Evolutionary conservation across 176 grass and related monocot genomes (phyloP).

Genomic region (Oryza officinalis): DNA sequence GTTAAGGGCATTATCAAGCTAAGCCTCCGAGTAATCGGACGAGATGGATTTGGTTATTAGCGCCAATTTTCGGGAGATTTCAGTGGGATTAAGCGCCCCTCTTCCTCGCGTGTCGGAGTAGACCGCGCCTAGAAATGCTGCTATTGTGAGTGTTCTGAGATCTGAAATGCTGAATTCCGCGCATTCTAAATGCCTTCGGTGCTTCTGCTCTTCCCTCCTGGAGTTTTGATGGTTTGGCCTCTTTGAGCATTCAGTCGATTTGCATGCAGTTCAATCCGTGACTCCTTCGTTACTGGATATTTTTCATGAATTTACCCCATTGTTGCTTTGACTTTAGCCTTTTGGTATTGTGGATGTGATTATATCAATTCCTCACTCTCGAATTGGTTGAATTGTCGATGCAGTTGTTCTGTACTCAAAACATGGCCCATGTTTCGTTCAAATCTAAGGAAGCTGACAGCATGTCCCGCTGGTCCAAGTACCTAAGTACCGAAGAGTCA

Average conservation of each 20-base stretch:
- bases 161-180: not conserved
- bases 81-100: not conserved
- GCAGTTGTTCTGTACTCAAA: slow-evolving; percentile 37
- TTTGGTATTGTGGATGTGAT: not conserved
- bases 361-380: not conserved
- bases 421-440: slow-evolving; percentile 63
- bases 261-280: not conserved
- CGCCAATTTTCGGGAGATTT: not conserved
- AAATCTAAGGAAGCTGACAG: slow-evolving; percentile 75
- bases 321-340: not conserved
- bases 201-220: not conserved
- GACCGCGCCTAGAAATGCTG: not conserved
- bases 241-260: not conserved
- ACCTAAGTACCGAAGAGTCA: slow-evolving; percentile 62
- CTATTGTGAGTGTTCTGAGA: not conserved
- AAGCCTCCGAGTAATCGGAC: too few species aligned
- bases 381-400: slow-evolving; percentile 10
- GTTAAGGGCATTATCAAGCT: too few species aligned
- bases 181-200: not conserved
- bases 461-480: slow-evolving; percentile 80
- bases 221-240: not conserved
- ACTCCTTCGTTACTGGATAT: not conserved
- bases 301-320: not conserved
- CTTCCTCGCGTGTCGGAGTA: not conserved
- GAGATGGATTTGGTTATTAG: not conserved